phyloP scores from a whole-genome alignment of 2,329 filamentous ascomycete species.

The Xylaria sp. region DNA sequence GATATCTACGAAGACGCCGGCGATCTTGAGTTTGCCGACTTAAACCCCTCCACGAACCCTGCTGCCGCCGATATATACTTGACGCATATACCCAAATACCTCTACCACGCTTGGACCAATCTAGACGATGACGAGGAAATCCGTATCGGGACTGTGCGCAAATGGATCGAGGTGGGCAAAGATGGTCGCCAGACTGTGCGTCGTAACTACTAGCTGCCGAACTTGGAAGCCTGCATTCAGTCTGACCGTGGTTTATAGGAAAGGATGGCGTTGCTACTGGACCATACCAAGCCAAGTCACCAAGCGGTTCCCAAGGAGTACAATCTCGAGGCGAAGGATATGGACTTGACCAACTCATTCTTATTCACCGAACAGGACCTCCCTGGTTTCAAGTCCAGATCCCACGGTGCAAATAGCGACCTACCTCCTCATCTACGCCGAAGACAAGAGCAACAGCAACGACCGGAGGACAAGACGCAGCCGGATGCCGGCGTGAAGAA shows the following conservation, averaged over 20 bases:
- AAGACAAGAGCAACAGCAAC: conserved; percentile 54
- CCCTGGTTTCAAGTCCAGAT: conserved; percentile 75
- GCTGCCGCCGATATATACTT: conserved; percentile 69
- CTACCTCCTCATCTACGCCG: conserved; percentile 66
- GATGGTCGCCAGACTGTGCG: conserved; percentile 55
- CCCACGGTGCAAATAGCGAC: conserved; percentile 66
- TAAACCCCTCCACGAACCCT: conserved; percentile 52
- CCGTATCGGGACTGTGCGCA: conserved; percentile 78
- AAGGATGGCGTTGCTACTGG: conserved; percentile 73
- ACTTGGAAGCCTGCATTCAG: conserved; percentile 38
- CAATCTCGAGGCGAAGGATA: conserved; percentile 74
- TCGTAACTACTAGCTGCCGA: background rate
- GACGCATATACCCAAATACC: conserved; percentile 79
- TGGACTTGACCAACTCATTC: conserved; percentile 82
- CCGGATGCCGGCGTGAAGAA: conserved; percentile 59
- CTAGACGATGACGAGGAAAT: conserved; percentile 85
- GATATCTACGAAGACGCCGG: conserved; percentile 72
- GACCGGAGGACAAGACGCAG: conserved; percentile 58
- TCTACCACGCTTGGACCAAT: conserved; percentile 82
- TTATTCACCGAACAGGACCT: conserved; percentile 95
- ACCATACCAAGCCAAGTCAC: conserved; percentile 72
- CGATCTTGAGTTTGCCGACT: conserved; percentile 66
- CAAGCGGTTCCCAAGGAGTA: conserved; percentile 88
- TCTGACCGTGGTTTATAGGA: conserved; percentile 44
- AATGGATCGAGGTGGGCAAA: conserved; percentile 64